Evolutionary conservation across 192 early-diverging fungal genomes (phyloP).

Genomic region (Blastocladiella britannica): DNA sequence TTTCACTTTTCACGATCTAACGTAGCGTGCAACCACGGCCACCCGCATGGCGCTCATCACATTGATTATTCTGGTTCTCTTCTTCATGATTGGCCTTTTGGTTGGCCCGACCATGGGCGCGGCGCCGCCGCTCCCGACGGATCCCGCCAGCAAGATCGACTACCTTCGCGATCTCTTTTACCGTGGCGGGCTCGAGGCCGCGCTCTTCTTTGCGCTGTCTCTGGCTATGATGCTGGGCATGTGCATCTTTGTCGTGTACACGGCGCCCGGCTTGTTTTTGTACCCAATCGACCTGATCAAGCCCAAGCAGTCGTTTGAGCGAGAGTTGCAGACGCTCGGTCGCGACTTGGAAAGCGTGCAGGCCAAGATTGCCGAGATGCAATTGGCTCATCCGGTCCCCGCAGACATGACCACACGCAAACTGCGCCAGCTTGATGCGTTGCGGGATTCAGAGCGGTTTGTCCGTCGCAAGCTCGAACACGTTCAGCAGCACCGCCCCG

Average conservation of each 20-base stretch:
- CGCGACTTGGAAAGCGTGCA: not conserved
- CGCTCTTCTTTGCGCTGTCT: conserved; percentile 24
- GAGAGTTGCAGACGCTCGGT: not conserved
- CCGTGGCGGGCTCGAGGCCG: conserved; percentile 21
- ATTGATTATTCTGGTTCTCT: conserved; percentile 17
- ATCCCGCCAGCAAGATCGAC: too few relatives aligned
- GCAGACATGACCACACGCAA: not conserved
- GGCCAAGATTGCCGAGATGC: not conserved
- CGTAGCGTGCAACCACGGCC: conserved; percentile 17
- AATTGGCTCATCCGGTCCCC: not conserved
- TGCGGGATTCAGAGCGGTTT: not conserved
- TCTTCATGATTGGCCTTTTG: conserved; percentile 28
- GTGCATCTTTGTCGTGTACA: conserved; percentile 29
- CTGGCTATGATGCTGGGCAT: conserved; percentile 25
- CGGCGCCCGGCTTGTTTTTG: conserved; percentile 4
- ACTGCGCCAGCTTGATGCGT: not conserved
- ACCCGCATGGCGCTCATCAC: conserved; percentile 35
- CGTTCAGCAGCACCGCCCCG: too few relatives aligned
- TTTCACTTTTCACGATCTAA: not conserved
- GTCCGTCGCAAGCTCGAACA: too few relatives aligned
- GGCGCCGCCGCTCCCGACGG: too few relatives aligned
- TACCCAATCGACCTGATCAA: not conserved
- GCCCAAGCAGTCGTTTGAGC: not conserved
- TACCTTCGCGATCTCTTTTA: conserved; percentile 33
- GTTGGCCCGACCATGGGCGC: conserved; percentile 14